phyloP scores from a whole-genome alignment of 495 filamentous ascomycete genomes.

The Penicillium herquei region DNA sequence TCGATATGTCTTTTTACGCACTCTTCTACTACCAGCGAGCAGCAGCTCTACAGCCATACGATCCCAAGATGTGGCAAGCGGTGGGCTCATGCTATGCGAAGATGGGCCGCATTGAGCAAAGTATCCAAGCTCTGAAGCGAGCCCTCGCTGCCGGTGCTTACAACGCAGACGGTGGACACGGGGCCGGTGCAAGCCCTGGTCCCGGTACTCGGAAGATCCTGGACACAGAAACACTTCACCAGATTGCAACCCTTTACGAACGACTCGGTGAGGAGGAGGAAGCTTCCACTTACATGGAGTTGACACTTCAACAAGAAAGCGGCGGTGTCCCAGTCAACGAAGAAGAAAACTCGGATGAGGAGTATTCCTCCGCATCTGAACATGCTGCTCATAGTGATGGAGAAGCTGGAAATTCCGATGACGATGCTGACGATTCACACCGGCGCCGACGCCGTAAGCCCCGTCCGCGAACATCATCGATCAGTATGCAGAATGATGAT shows the following conservation, averaged over 20 bases:
- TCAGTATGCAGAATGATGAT: slow-evolving; percentile 50
- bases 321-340: slow-evolving; percentile 48
- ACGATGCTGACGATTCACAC: slow-evolving; percentile 30
- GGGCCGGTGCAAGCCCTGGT: slow-evolving; percentile 23
- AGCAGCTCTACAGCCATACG: slow-evolving; percentile 83
- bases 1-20: slow-evolving; percentile 97
- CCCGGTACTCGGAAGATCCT: slow-evolving; percentile 52
- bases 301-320: slow-evolving; percentile 82
- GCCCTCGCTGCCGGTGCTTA: slow-evolving; percentile 82
- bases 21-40: slow-evolving; percentile 98
- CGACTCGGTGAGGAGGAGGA: slow-evolving; percentile 70
- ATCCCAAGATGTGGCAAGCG: slow-evolving; percentile 98
- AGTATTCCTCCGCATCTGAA: slow-evolving; percentile 24
- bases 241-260: slow-evolving; percentile 90
- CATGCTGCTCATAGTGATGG: slow-evolving; percentile 25
- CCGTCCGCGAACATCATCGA: slow-evolving; percentile 28
- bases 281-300: slow-evolving; percentile 89
- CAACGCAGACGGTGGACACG: slow-evolving; percentile 58
- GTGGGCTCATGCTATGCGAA: slow-evolving; percentile 88
- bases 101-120: slow-evolving; percentile 77
- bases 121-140: slow-evolving; percentile 91
- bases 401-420: slow-evolving; percentile 44
- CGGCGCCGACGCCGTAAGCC: slow-evolving; percentile 23
- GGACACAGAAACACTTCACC: slow-evolving; percentile 85
- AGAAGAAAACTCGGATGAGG: slow-evolving; percentile 33